phyloP scores from a whole-genome alignment of 441 rosid species.

The Eutrema salsugineum region DNA sequence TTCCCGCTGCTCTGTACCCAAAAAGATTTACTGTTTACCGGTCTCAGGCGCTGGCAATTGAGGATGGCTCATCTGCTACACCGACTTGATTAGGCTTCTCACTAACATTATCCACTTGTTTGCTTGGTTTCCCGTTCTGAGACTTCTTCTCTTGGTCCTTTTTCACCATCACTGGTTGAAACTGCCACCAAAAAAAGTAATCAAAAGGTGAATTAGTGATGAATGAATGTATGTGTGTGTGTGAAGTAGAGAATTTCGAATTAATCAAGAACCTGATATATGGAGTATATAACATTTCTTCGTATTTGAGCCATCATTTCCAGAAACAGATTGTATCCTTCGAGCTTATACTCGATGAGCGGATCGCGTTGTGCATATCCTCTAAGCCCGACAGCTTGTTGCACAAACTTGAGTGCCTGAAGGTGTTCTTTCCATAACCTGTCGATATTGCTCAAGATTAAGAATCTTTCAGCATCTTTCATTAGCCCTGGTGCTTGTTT shows the following conservation, averaged over 20 bases:
- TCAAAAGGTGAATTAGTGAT: neutral
- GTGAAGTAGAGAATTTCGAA: neutral
- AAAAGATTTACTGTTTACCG: neutral
- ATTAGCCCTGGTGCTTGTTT: slow-evolving; percentile 84
- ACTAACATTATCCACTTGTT: slow-evolving; percentile 47
- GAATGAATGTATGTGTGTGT: neutral
- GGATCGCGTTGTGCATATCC: slow-evolving; percentile 99
- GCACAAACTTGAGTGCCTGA: slow-evolving; percentile 94
- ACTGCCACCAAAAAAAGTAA: slow-evolving; percentile 40
- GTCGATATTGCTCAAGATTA: slow-evolving; percentile 88
- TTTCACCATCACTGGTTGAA: slow-evolving; percentile 84
- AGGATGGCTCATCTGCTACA: slow-evolving; percentile 54
- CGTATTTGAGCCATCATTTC: slow-evolving; percentile 99
- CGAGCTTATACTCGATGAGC: slow-evolving; percentile 91
- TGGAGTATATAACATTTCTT: slow-evolving; percentile 93
- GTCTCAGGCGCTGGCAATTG: slow-evolving; percentile 49
- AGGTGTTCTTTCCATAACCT: slow-evolving; percentile 98
- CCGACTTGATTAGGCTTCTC: slow-evolving; percentile 38
- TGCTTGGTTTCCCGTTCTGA: slow-evolving; percentile 46
- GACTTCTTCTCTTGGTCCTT: slow-evolving; percentile 53
- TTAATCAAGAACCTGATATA: slow-evolving; percentile 68
- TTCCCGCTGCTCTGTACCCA: neutral
- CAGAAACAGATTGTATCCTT: slow-evolving; percentile 92
- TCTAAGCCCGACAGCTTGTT: slow-evolving; percentile 94
- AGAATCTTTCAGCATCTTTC: slow-evolving; percentile 92